A percentile compares a stretch with the other conserved stretches of the same genome.
Evolutionary conservation across 106 monocot genomes (phyloP).

Genomic region (Platanthera zijinensis): DNA sequence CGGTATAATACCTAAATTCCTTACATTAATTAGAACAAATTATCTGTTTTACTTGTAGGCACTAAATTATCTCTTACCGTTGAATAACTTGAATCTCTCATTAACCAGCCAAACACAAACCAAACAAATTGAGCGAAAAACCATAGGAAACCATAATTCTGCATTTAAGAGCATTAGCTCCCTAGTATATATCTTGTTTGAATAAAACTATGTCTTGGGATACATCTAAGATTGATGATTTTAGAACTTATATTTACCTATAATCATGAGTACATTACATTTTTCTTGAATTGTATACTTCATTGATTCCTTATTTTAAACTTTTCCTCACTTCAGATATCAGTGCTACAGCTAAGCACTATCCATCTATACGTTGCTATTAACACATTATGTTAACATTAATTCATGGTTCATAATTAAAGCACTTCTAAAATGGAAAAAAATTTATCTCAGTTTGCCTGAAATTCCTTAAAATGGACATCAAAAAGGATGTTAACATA

Average conservation of each 20-base stretch:
- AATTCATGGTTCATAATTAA: not conserved
- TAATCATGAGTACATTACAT: not conserved
- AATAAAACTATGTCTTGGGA: too few species aligned
- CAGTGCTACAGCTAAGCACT: not conserved
- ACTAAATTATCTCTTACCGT: too few species aligned
- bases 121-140: too few species aligned
- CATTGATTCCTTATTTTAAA: not conserved
- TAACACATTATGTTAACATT: not conserved
- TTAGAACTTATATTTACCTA: not conserved
- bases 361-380: not conserved
- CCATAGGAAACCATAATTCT: too few species aligned
- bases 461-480: not conserved
- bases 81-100: too few species aligned
- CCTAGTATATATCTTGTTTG: too few species aligned
- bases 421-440: not conserved
- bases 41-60: too few species aligned
- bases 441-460: not conserved
- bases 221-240: too few species aligned
- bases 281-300: not conserved
- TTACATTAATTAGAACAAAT: too few species aligned
- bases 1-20: too few species aligned
- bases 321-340: not conserved
- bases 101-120: too few species aligned
- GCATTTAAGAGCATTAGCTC: too few species aligned
- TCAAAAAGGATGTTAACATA: not conserved